Evolutionary conservation across 257 asterid genomes (phyloP).

Genomic region (Verbascum thapsus): DNA sequence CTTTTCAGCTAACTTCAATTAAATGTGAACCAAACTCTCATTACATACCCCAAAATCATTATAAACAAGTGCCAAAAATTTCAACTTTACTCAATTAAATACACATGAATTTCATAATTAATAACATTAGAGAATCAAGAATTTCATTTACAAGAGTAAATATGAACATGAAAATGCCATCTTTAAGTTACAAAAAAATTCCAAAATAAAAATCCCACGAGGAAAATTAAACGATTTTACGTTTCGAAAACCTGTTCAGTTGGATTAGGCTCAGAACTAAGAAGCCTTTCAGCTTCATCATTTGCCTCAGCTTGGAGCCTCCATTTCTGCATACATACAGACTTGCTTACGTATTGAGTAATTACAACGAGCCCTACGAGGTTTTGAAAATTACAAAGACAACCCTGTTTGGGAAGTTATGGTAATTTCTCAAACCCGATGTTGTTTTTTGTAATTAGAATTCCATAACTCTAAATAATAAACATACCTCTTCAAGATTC

Average conservation of each 20-base stretch:
- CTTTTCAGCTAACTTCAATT: conserved; percentile 4
- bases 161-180: neutral
- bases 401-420: too few species aligned
- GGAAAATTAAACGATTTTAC: conserved; percentile 28
- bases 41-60: neutral
- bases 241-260: conserved; percentile 57
- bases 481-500: conserved; percentile 89
- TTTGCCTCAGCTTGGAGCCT: conserved; percentile 89
- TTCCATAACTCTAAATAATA: too few species aligned
- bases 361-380: too few species aligned
- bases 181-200: neutral
- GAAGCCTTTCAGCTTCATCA: conserved; percentile 90
- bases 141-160: conserved; percentile 14
- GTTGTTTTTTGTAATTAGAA: too few species aligned
- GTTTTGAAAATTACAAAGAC: too few species aligned
- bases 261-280: conserved; percentile 65
- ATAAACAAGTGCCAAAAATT: neutral
- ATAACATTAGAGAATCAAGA: conserved; percentile 16
- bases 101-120: neutral
- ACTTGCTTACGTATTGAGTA: too few species aligned
- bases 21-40: conserved; percentile 4
- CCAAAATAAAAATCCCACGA: too few species aligned
- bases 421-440: too few species aligned
- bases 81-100: neutral
- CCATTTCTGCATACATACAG: conserved; percentile 71